Percentiles rank a stretch among this genome's conserved stretches.
phyloP scores from a whole-genome alignment of 805 yeast species.

The Grigorovia jiainica region DNA sequence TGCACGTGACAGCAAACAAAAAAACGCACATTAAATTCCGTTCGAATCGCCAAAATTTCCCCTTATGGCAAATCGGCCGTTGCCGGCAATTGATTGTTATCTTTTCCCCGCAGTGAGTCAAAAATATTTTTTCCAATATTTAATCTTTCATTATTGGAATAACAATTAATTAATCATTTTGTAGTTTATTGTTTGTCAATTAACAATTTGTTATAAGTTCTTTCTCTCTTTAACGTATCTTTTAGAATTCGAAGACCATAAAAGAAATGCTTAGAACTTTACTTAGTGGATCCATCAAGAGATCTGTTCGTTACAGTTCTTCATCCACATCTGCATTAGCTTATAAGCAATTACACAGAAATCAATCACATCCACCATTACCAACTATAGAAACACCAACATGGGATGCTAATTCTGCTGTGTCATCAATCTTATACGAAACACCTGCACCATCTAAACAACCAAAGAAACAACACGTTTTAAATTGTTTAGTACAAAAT shows the following conservation, averaged over 20 bases:
- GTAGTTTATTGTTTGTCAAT: too few species aligned
- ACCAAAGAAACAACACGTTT: constrained; percentile 74
- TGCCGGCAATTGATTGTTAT: too few species aligned
- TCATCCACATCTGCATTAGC: constrained; percentile 91
- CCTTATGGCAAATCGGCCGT: too few species aligned
- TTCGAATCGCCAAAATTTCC: too few species aligned
- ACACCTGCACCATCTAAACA: constrained; percentile 52
- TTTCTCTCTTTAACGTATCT: not conserved
- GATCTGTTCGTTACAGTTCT: constrained; percentile 36
- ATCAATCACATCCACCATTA: constrained; percentile 77
- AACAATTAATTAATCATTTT: too few species aligned
- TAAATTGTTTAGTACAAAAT: constrained; percentile 94
- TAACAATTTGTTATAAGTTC: not conserved
- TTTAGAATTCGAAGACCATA: constrained; percentile 26
- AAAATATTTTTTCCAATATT: too few species aligned
- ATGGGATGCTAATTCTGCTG: constrained; percentile 96
- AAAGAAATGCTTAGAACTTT: constrained; percentile 17
- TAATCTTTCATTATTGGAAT: too few species aligned
- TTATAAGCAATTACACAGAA: constrained; percentile 83
- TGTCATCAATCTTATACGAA: constrained; percentile 88
- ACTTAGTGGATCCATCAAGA: constrained; percentile 5
- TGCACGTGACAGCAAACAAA: not conserved
- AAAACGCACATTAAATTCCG: too few species aligned
- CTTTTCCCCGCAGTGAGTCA: too few species aligned
- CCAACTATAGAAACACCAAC: constrained; percentile 90